Evolutionary conservation across 345 rosid species (phyloP).

Genomic region (Eucalyptus brandiana): DNA sequence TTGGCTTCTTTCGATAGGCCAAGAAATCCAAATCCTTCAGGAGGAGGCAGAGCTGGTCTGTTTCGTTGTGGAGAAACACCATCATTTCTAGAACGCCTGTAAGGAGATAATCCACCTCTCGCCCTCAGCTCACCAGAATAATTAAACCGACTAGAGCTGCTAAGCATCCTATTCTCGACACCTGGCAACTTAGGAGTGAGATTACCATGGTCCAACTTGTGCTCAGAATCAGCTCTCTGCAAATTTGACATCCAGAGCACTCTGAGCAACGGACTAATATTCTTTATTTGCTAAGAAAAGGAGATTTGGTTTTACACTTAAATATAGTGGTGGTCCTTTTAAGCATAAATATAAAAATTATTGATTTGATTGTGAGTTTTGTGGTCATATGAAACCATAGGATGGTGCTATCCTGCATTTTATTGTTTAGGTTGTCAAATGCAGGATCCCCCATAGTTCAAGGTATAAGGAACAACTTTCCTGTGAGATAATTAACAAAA

Average conservation of each 20-base stretch:
- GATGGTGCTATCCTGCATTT: background rate
- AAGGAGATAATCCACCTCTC: conserved; percentile 1
- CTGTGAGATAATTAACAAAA: background rate
- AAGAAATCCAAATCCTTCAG: conserved; percentile 24
- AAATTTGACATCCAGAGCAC: background rate
- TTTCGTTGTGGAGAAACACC: conserved; percentile 42
- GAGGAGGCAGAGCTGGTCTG: conserved; percentile 40
- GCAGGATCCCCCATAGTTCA: background rate
- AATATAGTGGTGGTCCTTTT: background rate
- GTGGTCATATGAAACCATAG: background rate
- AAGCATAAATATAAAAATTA: background rate
- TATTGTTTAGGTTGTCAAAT: background rate
- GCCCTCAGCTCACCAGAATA: background rate
- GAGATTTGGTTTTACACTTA: background rate
- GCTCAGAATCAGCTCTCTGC: background rate
- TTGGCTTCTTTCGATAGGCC: conserved; percentile 55
- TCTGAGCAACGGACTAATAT: background rate
- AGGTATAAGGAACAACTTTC: conserved; percentile 19
- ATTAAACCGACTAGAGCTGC: background rate
- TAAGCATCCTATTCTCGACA: background rate
- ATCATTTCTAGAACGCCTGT: conserved; percentile 18
- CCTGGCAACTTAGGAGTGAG: conserved; percentile 28
- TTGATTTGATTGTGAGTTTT: background rate
- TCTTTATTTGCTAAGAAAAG: background rate
- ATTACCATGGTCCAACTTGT: conserved; percentile 15